Evolutionary conservation across 2,329 filamentous ascomycete species (phyloP).

Genomic region (Aspergillus candidus): DNA sequence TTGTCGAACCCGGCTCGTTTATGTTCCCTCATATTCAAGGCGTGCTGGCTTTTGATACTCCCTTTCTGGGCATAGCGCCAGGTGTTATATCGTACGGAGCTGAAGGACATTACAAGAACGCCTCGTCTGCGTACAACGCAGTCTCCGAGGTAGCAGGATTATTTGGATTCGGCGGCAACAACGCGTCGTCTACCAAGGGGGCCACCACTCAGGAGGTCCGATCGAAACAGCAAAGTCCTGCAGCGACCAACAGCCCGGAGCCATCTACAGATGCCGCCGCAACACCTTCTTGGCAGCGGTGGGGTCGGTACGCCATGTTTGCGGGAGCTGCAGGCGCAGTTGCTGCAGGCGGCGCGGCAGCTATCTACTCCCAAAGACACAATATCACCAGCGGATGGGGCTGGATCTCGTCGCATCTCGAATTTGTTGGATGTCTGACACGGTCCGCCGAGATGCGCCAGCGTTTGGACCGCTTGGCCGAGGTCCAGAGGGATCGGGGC

Average conservation of each 20-base stretch:
- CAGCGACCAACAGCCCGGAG: conserved; percentile 27
- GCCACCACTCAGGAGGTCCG: conserved; percentile 9
- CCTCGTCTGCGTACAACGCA: conserved; percentile 63
- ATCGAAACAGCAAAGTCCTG: conserved; percentile 21
- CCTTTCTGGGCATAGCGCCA: conserved; percentile 57
- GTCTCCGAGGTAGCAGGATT: conserved; percentile 57
- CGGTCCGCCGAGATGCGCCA: conserved; percentile 74
- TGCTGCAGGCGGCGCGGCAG: conserved; percentile 73
- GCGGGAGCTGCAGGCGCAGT: conserved; percentile 76
- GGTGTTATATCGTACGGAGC: conserved; percentile 53
- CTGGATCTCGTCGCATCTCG: conserved; percentile 85
- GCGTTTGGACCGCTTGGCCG: conserved; percentile 63
- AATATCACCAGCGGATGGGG: conserved; percentile 67
- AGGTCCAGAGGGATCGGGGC: conserved; percentile 57
- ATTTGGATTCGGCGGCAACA: conserved; percentile 58
- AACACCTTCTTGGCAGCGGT: conserved; percentile 61
- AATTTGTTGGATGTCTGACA: conserved; percentile 85
- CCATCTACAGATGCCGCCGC: conserved; percentile 42
- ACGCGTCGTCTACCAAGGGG: conserved; percentile 12
- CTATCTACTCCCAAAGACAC: conserved; percentile 79
- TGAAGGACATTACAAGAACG: conserved; percentile 76
- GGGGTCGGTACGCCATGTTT: conserved; percentile 79
- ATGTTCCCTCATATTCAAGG: conserved; percentile 94
- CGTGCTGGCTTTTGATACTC: conserved; percentile 89
- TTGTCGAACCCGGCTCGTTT: conserved; percentile 42